Conservation (phyloP, 2,329 filamentous ascomycete genomes). For the Penicillium hordei region DNA sequence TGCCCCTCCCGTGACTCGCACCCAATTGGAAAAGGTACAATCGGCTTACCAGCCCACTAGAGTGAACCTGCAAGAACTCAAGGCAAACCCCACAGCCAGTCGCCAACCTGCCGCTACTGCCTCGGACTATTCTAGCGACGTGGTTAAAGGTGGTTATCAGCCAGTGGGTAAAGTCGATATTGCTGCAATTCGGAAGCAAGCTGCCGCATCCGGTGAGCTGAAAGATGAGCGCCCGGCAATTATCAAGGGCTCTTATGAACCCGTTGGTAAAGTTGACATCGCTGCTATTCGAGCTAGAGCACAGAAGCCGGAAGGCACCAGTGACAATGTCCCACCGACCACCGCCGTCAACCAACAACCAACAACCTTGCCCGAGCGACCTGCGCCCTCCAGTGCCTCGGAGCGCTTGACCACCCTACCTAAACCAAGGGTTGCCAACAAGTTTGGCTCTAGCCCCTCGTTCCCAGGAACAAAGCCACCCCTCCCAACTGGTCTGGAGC, state of each 20-base stretch:
- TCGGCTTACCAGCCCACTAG: slow-evolving; percentile 93
- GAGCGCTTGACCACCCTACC: slow-evolving; percentile 84
- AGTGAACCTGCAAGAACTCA: slow-evolving; percentile 86
- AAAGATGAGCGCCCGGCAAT: slow-evolving; percentile 76
- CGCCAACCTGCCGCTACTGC: slow-evolving; percentile 50
- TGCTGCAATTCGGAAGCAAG: slow-evolving; percentile 75
- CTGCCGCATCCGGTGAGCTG: slow-evolving; percentile 57
- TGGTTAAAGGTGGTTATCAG: slow-evolving; percentile 85
- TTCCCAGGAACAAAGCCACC: slow-evolving; percentile 91
- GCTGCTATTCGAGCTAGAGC: slow-evolving; percentile 84
- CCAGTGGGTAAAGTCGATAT: slow-evolving; percentile 98
- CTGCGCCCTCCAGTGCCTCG: slow-evolving; percentile 67
- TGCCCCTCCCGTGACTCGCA: slow-evolving; percentile 84
- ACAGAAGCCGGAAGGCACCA: slow-evolving; percentile 57
- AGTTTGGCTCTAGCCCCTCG: slow-evolving; percentile 69
- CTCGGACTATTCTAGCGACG: slow-evolving; percentile 55
- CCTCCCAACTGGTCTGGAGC: slow-evolving; percentile 66
- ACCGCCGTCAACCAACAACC: slow-evolving; percentile 52
- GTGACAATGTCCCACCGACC: slow-evolving; percentile 46
- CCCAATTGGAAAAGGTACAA: slow-evolving; percentile 85
- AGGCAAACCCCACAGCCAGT: slow-evolving; percentile 61
- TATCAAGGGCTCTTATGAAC: slow-evolving; percentile 92
- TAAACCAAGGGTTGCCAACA: slow-evolving; percentile 93
- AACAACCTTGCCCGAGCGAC: slow-evolving; percentile 69
- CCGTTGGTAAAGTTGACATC: slow-evolving; percentile 95